These are phyloP conservation scores for Colletotrichum tabaci DNA, from an alignment of 2,329 filamentous ascomycete genomes.

Conservation along the genomic window DNA sequence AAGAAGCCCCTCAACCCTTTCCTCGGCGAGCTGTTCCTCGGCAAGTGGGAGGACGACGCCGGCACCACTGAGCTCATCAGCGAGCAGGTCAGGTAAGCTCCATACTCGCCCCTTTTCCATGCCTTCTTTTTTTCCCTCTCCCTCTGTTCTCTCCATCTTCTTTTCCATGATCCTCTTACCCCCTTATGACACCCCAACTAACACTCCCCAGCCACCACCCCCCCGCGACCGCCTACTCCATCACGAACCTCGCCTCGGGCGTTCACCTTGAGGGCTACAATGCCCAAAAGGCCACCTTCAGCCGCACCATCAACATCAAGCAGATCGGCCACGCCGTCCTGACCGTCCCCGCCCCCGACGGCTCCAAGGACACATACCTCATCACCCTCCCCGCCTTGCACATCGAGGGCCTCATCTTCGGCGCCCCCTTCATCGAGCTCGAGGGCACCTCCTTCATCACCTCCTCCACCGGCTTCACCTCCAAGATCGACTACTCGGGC, in stretches of 20 bases:
- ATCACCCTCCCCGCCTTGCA: slow-evolving; percentile 93
- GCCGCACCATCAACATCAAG: slow-evolving; percentile 93
- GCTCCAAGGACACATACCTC: slow-evolving; percentile 79
- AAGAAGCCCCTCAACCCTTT: slow-evolving; percentile 99
- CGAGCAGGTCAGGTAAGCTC: slow-evolving; percentile 85
- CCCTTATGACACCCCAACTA: too few relatives aligned
- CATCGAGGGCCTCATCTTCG: slow-evolving; percentile 92
- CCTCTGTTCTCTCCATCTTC: not conserved
- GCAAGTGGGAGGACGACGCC: slow-evolving; percentile 86
- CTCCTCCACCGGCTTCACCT: slow-evolving; percentile 87
- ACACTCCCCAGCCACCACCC: slow-evolving; percentile 80
- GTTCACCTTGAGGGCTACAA: slow-evolving; percentile 91
- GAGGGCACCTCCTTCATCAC: slow-evolving; percentile 88
- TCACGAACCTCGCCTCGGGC: slow-evolving; percentile 88
- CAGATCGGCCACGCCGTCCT: slow-evolving; percentile 92
- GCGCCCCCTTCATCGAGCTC: slow-evolving; percentile 90
- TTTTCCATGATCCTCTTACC: too few relatives aligned
- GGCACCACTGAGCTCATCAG: slow-evolving; percentile 90
- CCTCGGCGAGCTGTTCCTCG: slow-evolving; percentile 93
- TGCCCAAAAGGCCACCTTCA: slow-evolving; percentile 95
- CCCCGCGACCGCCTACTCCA: slow-evolving; percentile 93
- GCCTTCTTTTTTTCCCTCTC: not conserved
- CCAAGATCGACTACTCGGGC: slow-evolving; percentile 93
- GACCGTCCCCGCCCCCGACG: slow-evolving; percentile 72
- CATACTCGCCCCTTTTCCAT: too few relatives aligned